These are phyloP conservation scores for Cordyceps tenuipes DNA, from an alignment of 2,329 filamentous ascomycete species.

Conservation along the genomic window DNA sequence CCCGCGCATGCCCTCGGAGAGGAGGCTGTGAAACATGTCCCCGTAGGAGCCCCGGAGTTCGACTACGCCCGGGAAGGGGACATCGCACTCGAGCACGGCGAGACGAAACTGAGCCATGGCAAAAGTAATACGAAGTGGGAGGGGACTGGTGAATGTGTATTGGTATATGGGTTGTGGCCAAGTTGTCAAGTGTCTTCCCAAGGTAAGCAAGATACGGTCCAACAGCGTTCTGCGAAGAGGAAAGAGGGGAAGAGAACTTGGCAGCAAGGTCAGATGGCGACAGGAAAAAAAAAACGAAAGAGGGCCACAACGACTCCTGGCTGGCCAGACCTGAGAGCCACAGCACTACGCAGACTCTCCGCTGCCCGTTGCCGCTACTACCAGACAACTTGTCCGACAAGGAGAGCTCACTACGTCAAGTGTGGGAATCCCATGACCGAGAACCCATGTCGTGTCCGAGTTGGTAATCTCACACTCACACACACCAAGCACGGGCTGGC, in stretches of 20 bases:
- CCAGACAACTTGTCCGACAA: not conserved
- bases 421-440: conserved; percentile 6
- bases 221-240: not conserved
- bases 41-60: conserved; percentile 23
- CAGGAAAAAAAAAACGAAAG: not conserved
- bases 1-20: conserved; percentile 19
- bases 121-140: not conserved
- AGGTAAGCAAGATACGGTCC: not conserved
- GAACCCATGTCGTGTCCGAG: conserved; percentile 1
- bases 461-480: not conserved
- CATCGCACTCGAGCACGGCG: conserved; percentile 25
- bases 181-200: not conserved
- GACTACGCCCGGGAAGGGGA: conserved; percentile 21
- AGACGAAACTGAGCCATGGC: conserved; percentile 15
- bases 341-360: not conserved
- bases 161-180: not conserved
- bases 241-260: not conserved
- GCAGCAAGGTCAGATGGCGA: not conserved
- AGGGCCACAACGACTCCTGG: not conserved
- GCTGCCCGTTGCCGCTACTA: not conserved
- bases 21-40: conserved; percentile 23
- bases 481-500: not conserved
- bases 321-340: not conserved
- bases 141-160: not conserved
- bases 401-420: not conserved